A percentile compares a stretch with the other conserved stretches of the same genome.
Evolutionary conservation across 2,329 filamentous ascomycete genomes (phyloP).

Genomic region (Rhinocladiella similis): DNA sequence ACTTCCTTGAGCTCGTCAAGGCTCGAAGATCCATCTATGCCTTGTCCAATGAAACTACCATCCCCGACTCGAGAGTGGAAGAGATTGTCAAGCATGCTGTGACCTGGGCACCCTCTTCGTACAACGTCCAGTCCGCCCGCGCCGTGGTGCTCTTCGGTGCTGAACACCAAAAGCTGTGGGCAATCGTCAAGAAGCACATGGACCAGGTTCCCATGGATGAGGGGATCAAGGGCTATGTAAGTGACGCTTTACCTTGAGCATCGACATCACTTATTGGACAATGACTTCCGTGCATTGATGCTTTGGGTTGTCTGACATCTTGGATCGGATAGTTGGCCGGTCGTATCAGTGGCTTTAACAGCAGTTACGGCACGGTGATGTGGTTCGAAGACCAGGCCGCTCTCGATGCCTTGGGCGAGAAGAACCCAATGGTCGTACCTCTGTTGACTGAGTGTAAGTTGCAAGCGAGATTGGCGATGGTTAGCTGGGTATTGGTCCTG

Average conservation of each 20-base stretch:
- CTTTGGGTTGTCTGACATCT: too few species aligned
- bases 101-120: constrained; percentile 62
- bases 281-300: too few species aligned
- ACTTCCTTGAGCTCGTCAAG: constrained; percentile 20
- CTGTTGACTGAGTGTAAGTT: constrained; percentile 64
- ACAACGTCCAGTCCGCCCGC: constrained; percentile 86
- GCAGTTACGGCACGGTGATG: constrained; percentile 74
- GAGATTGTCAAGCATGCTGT: constrained; percentile 27
- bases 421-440: constrained; percentile 66
- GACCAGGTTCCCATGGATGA: constrained; percentile 11
- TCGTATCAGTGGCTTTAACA: constrained; percentile 34
- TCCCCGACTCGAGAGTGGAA: constrained; percentile 24
- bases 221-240: constrained; percentile 7
- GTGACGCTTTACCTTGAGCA: too few species aligned
- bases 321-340: background rate
- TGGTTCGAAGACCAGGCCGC: constrained; percentile 80
- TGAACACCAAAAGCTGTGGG: constrained; percentile 88
- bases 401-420: constrained; percentile 60
- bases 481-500: background rate
- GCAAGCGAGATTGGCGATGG: background rate
- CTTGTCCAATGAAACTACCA: constrained; percentile 16
- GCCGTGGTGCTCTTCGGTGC: constrained; percentile 74
- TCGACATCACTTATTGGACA: too few species aligned
- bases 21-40: constrained; percentile 25
- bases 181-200: constrained; percentile 52